These are phyloP conservation scores for Misopates orontium DNA, from an alignment of 257 asterid species.

Conservation along the genomic window DNA sequence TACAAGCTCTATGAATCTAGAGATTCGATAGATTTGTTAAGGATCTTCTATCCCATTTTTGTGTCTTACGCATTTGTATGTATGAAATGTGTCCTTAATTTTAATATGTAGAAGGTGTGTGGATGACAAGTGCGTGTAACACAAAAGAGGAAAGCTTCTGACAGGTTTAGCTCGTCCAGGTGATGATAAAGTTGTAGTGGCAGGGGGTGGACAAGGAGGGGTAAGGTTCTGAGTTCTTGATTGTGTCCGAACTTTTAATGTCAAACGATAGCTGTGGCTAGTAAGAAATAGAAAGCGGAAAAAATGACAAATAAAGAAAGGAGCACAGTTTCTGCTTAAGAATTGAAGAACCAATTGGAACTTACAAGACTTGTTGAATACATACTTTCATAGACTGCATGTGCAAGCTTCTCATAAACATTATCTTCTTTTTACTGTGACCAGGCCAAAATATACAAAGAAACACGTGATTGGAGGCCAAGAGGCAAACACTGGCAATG, in stretches of 20 bases:
- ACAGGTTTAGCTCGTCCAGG: slow-evolving; percentile 89
- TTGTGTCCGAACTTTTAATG: slow-evolving; percentile 14
- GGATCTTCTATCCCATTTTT: too few species aligned
- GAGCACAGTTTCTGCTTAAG: background rate
- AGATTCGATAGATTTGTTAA: too few species aligned
- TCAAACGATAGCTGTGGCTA: background rate
- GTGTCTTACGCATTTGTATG: too few species aligned
- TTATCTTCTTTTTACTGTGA: too few species aligned
- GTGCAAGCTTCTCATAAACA: slow-evolving; percentile 4
- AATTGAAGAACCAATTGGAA: background rate
- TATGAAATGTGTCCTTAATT: too few species aligned
- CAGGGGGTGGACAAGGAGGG: slow-evolving; percentile 99
- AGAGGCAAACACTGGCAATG: slow-evolving; percentile 88
- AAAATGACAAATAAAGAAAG: background rate
- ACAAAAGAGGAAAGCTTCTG: slow-evolving; percentile 80
- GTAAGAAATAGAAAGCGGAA: background rate
- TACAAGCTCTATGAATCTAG: too few species aligned
- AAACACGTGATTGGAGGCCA: too few species aligned
- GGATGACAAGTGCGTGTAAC: too few species aligned
- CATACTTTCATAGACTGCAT: background rate
- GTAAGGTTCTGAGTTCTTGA: slow-evolving; percentile 45
- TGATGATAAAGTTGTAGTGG: slow-evolving; percentile 83
- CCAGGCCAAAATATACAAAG: too few species aligned
- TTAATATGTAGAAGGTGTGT: too few species aligned
- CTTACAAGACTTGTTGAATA: background rate